Base-by-base conservation (phyloP, 345 rosid species). In the Gossypium australe region DNA sequence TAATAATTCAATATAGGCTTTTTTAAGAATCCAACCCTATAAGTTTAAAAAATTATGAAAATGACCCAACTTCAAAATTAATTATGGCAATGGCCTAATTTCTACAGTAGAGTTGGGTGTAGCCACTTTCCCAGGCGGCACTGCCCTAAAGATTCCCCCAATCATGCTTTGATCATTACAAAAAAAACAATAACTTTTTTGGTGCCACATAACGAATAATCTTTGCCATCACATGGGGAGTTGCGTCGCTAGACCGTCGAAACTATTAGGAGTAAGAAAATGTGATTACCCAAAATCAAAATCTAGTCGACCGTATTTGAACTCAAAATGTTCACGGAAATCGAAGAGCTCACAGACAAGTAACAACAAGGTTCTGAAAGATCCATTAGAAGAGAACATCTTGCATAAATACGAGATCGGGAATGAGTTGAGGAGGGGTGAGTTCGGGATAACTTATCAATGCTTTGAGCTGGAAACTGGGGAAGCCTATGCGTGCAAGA, bases 371-470 rank as follows among this genome's bases (percentile, higher is more conserved):
- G 86, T 90, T 76, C 78, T 92, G 67, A 85, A 76, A 7, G 80
- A 86, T 27, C 85, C 94, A 0, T 48, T 76, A 7, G 89, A 85
- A 0, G 83, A 83, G 29, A 83, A 85, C 53, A 82, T 94, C 13
- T 74, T 63, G 9, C 87, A 89, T 17, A 84, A 74, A 75, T 92
- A 92, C 66, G 75, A 74, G 11, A 12, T 89, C 2, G 93, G 57
- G 0, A 89, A 81, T 73, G 98, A 94, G 25, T 48, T 92, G 8
- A 98, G 98, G 43, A 84, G 98, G 1, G 98, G 98, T 1, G 96
- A 94, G 79, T 94, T 94, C 18, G 98, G 98, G 12, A 73, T 94
- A 75, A 92, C 98, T 11, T 83, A 89, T 77, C 82, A 78, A 49
- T 91, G 94, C 67, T 20, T 77, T 9, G 88, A 94, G 5, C 43